phyloP scores from a whole-genome alignment of 208 protist genomes.

The Wallacemonas sp. region DNA sequence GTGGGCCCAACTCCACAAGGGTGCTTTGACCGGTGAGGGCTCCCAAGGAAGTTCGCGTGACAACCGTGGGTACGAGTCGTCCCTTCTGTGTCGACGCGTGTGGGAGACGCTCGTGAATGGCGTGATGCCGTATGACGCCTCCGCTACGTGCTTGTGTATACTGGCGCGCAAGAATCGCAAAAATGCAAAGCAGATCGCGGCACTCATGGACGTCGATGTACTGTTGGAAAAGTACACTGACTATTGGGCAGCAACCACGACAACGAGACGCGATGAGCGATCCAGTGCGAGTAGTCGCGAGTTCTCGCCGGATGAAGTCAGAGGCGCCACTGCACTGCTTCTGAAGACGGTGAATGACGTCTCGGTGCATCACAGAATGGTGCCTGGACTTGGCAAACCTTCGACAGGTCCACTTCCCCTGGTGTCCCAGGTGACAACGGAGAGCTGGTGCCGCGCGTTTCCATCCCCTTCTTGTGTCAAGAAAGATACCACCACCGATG shows the following conservation, averaged over 20 bases:
- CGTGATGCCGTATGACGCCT: conserved; percentile 84
- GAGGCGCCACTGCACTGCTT: conserved; percentile 61
- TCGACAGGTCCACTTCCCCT: conserved; percentile 40
- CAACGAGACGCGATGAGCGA: neutral
- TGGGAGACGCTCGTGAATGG: conserved; percentile 70
- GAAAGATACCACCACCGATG: conserved; percentile 11
- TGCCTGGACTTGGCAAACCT: conserved; percentile 29
- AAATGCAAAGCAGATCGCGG: conserved; percentile 53
- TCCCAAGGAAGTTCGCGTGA: conserved; percentile 17
- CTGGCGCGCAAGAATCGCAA: conserved; percentile 45
- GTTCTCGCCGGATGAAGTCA: conserved; percentile 41
- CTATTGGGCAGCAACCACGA: conserved; percentile 29
- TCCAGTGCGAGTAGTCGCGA: conserved; percentile 20
- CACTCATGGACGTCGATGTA: conserved; percentile 23
- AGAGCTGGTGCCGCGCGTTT: conserved; percentile 63
- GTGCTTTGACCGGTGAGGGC: conserved; percentile 24
- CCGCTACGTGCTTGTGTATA: conserved; percentile 65
- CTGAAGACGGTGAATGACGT: conserved; percentile 61
- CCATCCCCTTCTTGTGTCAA: neutral
- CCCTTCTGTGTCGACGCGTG: conserved; percentile 49
- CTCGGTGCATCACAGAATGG: conserved; percentile 23
- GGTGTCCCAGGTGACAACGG: conserved; percentile 24
- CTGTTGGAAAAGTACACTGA: conserved; percentile 50
- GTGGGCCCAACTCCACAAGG: conserved; percentile 64
- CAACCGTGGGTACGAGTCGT: conserved; percentile 49